phyloP scores from a whole-genome alignment of 2,329 filamentous ascomycete genomes.

The Blastomyces gilchristii region DNA sequence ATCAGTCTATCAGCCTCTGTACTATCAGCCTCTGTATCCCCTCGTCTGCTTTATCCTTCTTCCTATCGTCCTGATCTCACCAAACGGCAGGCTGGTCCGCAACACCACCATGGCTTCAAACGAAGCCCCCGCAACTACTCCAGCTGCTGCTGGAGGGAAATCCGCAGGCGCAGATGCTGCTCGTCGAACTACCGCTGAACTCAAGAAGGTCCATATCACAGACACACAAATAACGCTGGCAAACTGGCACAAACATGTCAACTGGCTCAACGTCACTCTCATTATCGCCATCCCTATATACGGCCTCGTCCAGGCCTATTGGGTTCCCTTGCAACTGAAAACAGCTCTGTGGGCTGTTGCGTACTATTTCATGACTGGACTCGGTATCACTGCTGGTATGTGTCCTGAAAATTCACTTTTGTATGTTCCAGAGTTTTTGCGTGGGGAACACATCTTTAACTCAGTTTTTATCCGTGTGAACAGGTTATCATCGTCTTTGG shows the following conservation, averaged over 20 bases:
- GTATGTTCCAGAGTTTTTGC: background rate
- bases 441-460: background rate
- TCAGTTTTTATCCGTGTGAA: conserved; percentile 1
- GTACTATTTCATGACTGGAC: conserved; percentile 76
- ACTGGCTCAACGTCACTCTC: conserved; percentile 81
- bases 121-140: conserved; percentile 8
- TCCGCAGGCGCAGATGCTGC: background rate
- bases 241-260: conserved; percentile 88
- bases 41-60: background rate
- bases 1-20: background rate
- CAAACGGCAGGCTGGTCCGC: background rate
- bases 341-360: conserved; percentile 62
- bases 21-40: background rate
- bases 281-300: conserved; percentile 67
- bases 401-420: conserved; percentile 10
- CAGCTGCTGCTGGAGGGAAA: background rate
- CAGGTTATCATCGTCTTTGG: conserved; percentile 73
- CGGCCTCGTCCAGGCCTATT: conserved; percentile 64
- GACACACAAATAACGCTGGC: conserved; percentile 66
- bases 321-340: conserved; percentile 62
- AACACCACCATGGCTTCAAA: conserved; percentile 4
- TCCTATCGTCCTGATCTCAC: background rate
- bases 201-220: conserved; percentile 75
- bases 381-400: conserved; percentile 68
- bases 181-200: background rate